Evolutionary conservation across 768 basidiomycete species (phyloP).

Genomic region (Amanita molliuscula): DNA sequence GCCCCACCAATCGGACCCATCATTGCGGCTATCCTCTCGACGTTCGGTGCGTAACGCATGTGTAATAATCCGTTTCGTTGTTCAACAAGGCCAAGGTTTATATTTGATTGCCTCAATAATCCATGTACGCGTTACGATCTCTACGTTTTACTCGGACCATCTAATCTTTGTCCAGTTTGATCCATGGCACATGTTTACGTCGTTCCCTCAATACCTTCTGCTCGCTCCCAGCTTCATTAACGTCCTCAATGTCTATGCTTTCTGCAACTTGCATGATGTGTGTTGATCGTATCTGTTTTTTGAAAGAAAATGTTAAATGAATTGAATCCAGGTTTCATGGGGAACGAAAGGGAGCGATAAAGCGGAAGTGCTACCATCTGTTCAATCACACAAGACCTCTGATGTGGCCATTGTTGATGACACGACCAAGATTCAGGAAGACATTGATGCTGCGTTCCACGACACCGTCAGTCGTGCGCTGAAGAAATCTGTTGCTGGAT

Average conservation of each 20-base stretch:
- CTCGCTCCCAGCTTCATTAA: slow-evolving; percentile 92
- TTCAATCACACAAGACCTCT: slow-evolving; percentile 75
- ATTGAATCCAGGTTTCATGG: slow-evolving; percentile 60
- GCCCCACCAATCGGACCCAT: slow-evolving; percentile 71
- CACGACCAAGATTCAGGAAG: slow-evolving; percentile 70
- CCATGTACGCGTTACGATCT: slow-evolving; percentile 46
- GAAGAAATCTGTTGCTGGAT: slow-evolving; percentile 62
- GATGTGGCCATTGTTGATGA: slow-evolving; percentile 82
- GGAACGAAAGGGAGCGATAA: slow-evolving; percentile 95
- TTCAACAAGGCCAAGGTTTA: slow-evolving; percentile 37
- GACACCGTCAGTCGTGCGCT: slow-evolving; percentile 84
- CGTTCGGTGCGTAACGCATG: slow-evolving; percentile 50
- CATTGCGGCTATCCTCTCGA: slow-evolving; percentile 81
- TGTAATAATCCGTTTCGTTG: neutral
- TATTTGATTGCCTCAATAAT: slow-evolving; percentile 79
- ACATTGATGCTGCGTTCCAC: slow-evolving; percentile 86
- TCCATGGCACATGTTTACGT: slow-evolving; percentile 97
- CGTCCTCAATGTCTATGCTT: slow-evolving; percentile 92
- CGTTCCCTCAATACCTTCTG: slow-evolving; percentile 84
- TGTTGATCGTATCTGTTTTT: slow-evolving; percentile 9
- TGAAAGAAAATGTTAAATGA: neutral
- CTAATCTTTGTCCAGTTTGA: slow-evolving; percentile 49
- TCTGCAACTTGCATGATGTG: slow-evolving; percentile 93
- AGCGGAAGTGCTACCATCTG: slow-evolving; percentile 82
- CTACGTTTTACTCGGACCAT: neutral